Conservation (phyloP, 176 grass and related monocot genomes). For the Neostapfia colusana region DNA sequence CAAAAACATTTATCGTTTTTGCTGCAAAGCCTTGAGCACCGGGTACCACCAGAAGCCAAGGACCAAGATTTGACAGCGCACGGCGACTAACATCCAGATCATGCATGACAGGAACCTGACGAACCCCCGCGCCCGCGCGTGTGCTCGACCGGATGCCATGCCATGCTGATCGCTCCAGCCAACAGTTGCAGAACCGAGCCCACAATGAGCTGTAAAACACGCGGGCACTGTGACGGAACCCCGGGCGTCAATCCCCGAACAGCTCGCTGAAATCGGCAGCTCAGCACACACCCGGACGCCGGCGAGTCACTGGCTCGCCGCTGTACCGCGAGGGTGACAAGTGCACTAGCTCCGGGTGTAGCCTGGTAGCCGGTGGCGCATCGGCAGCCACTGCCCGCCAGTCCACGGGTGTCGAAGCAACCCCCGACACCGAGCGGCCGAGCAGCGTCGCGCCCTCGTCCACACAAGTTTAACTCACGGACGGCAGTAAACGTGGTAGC, state of each 20-base stretch:
- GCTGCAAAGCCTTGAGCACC: neutral
- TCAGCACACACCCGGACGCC: neutral
- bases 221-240: conserved; percentile 1
- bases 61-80: conserved; percentile 22
- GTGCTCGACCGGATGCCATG: neutral
- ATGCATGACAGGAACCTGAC: neutral
- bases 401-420: conserved; percentile 46
- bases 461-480: neutral
- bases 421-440: conserved; percentile 37
- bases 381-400: conserved; percentile 18
- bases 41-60: conserved; percentile 14
- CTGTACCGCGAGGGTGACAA: conserved; percentile 17
- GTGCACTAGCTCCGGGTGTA: neutral
- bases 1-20: too few species aligned
- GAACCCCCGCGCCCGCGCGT: conserved; percentile 4
- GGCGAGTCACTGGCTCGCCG: neutral
- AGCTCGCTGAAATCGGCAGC: conserved; percentile 30
- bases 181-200: neutral
- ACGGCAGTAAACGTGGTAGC: conserved; percentile 13
- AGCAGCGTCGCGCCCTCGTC: neutral
- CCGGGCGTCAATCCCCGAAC: conserved; percentile 16
- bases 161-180: conserved; percentile 16
- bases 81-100: conserved; percentile 1
- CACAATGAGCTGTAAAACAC: conserved; percentile 49
- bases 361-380: conserved; percentile 19